Base-by-base conservation (phyloP, 2,329 filamentous ascomycete species). In the Didymella glomerata region DNA sequence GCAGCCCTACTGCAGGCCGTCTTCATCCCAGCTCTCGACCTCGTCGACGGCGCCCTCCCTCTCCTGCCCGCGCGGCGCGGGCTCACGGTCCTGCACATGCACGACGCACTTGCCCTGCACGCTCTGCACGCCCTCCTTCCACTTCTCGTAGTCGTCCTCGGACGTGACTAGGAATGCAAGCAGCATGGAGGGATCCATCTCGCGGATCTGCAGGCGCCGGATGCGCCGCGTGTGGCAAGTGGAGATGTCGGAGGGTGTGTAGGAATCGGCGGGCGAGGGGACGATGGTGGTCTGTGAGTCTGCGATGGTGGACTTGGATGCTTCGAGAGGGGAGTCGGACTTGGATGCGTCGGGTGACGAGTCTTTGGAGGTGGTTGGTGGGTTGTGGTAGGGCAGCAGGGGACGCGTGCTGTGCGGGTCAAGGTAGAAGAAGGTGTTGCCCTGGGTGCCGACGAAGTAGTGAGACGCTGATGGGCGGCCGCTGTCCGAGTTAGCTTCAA, bases 121-220 rank as follows among this genome's bases (percentile, higher is more conserved):
- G 67, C 90, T 86, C 66, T 87, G 87, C 2, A 96, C 84, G n/a
- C 87, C 85, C 58, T 85, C 82, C 71, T 91, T 90, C 93, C 93
- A 98, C 52, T 87, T 85, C 38, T 84, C 80, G 90, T 94, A 98
- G 66, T 99, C 95, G 42, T 88, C 84, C 68, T 94, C 88, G 57
- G 91, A 87, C 40, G 84, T 86, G 62, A 99, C 93, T 34, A 99
- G 80, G 71, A 98, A 98, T 4, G 92, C 94, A 65, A 99, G 91
- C 41, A 99, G 81, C 95, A 99, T 99, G 72, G 93, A 97, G 0
- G 95, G 95, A 70, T 99, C 95, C 91, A 99, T 95, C 72, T 98
- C 93, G 59, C 88, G 88, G 48, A 99, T 85, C 67, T 95, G 89
- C 28, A 99, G 83, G 55, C 90, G 86, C 36, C 94, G 88, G 18